Base-by-base conservation (phyloP, 1,139 yeast genomes). In the Candida sanyaensis region DNA sequence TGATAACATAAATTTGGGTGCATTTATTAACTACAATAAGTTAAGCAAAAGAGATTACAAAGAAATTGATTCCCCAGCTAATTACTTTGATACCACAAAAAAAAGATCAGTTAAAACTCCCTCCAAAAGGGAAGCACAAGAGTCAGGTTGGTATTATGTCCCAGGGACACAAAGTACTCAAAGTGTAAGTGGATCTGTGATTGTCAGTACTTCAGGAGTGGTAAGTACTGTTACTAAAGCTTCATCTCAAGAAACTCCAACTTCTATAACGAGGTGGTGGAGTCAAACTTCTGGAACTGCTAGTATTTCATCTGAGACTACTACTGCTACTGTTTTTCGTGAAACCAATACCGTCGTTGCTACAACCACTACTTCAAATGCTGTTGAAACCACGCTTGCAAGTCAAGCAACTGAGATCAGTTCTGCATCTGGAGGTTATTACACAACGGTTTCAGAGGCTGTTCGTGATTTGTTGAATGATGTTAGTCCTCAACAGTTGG, bases 401-500 rank as follows among this genome's bases (percentile, higher is more conserved):
- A 36, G 11, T 10, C 27, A 12, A 2, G 13, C 45, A 11, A 27
- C 48, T 23, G 30, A 37, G 30, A 39, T 45, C 11, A 37, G 43
- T 7, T 34, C 43, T 10, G 43, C 47, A n/a, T 32, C 41, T 28
- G 53, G 46, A 37, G 53, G 50, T 24, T 36, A 44, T 36, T 49
- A 53, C 50, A 51, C 53, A 10, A 48, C 57, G 17, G 49, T 55
- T 7, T 40, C 51, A 6, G 50, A 50, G 10, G 56, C 56, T 6
- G 50, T 52, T 40, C 47, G 51, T 10, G 50, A 50, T 43, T 29
- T 61, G 17, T 49, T 63, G 11, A 43, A 41, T 31, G 53, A 54
- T 40, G 58, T 63, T 12, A 49, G 57, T 6, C 65, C 65, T 41
- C 42, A 52, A 13, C 64, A 63, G 37, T 59, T 81, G 41, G 88